Evolutionary conservation across 2,329 filamentous ascomycete genomes (phyloP).

Genomic region (Arthrinium puccinioides): DNA sequence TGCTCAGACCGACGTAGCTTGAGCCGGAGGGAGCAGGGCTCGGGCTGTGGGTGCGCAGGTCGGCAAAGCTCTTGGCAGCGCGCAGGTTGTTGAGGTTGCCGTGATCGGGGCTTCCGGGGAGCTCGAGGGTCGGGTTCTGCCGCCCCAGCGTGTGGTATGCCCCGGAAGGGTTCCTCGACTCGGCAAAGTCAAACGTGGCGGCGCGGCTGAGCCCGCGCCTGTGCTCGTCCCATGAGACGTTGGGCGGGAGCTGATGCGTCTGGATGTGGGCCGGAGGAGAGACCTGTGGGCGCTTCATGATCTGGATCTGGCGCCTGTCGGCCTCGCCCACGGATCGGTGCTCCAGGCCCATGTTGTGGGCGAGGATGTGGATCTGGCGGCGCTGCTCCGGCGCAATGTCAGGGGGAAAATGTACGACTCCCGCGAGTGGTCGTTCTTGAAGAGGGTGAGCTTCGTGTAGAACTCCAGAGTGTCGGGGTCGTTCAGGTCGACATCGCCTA

Average conservation of each 20-base stretch:
- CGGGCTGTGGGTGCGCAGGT: slow-evolving; percentile 88
- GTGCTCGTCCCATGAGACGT: slow-evolving; percentile 66
- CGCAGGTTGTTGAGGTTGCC: slow-evolving; percentile 72
- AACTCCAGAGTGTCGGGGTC: slow-evolving; percentile 80
- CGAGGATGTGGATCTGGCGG: slow-evolving; percentile 85
- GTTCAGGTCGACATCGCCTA: slow-evolving; percentile 77
- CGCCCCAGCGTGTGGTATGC: slow-evolving; percentile 73
- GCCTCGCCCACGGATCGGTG: slow-evolving; percentile 86
- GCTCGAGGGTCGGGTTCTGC: slow-evolving; percentile 77
- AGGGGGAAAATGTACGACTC: slow-evolving; percentile 82
- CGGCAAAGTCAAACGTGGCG: slow-evolving; percentile 94
- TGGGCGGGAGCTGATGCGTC: slow-evolving; percentile 45
- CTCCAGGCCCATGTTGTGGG: slow-evolving; percentile 88
- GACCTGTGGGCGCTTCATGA: slow-evolving; percentile 62
- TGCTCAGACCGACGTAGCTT: slow-evolving; percentile 57
- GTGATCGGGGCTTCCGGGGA: slow-evolving; percentile 69
- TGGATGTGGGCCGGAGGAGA: slow-evolving; percentile 48
- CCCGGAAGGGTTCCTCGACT: slow-evolving; percentile 55
- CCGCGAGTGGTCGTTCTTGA: slow-evolving; percentile 70
- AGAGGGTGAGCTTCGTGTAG: slow-evolving; percentile 84
- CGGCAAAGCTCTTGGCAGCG: slow-evolving; percentile 92
- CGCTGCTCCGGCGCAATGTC: slow-evolving; percentile 77
- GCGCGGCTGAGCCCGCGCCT: slow-evolving; percentile 84
- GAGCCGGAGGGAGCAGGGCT: slow-evolving; percentile 86
- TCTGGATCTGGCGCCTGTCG: slow-evolving; percentile 82